Evolutionary conservation across 176 grass and related monocot genomes (phyloP).

Genomic region (Poa pratensis): DNA sequence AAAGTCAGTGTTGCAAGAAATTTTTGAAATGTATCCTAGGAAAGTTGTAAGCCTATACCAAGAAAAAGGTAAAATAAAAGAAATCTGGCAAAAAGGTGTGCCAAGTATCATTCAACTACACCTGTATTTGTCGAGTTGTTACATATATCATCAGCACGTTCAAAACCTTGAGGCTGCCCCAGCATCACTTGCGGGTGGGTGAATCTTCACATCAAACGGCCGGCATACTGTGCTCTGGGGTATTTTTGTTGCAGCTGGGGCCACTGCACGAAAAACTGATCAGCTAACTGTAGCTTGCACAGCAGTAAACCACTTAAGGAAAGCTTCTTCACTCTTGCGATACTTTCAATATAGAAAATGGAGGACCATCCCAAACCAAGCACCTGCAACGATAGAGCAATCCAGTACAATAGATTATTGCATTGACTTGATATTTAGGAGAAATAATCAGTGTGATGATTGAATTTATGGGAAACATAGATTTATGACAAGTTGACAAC

Average conservation of each 20-base stretch:
- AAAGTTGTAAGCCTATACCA: constrained; percentile 2
- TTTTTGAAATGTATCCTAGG: background rate
- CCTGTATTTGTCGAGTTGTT: background rate
- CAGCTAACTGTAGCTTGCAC: constrained; percentile 77
- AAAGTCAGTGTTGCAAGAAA: background rate
- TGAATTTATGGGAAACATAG: background rate
- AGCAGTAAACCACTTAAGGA: constrained; percentile 83
- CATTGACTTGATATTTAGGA: background rate
- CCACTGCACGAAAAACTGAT: constrained; percentile 92
- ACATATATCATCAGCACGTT: background rate
- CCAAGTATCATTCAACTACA: background rate
- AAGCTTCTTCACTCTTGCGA: constrained; percentile 87
- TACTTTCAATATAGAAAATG: constrained; percentile 93
- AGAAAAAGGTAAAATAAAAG: background rate
- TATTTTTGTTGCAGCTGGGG: constrained; percentile 70
- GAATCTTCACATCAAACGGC: constrained; percentile 74
- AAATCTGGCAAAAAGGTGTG: background rate
- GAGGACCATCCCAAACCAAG: constrained; percentile 74
- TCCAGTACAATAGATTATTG: background rate
- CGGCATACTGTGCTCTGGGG: constrained; percentile 56
- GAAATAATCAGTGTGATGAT: background rate
- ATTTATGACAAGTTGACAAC: background rate
- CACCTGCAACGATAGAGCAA: constrained; percentile 51
- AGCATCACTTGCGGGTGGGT: background rate
- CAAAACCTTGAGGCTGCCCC: background rate